Evolutionary conservation across 768 basidiomycete genomes (phyloP), one percentile per base, ranked within the genome.

Genomic region (Leccinum incarnatum): DNA sequence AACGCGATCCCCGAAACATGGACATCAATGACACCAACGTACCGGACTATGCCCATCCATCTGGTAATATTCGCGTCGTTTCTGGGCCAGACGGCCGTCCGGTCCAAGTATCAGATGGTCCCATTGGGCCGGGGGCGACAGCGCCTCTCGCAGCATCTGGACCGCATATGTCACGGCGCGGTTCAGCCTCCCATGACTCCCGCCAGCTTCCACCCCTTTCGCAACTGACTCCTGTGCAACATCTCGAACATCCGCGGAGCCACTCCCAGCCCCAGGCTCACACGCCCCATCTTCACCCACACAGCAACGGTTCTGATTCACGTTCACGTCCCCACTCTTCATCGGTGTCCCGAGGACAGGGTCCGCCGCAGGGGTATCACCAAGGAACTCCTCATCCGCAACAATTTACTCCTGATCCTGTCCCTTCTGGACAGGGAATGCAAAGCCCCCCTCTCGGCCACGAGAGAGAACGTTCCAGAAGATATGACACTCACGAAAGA

Each of bases 311-410:
- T 17, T 74, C 78, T 48, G 75, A 80, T 61, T 72, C 80, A 49
- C 79, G 77, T 51, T 78, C 80, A 32, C 75, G 78, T 66, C 81
- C 82, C 34, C 78, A 78, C 57, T 82, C 82, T 29, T 78, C 80
- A 56, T 77, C 84, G 36, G 79, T 79, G 62, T 79, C 83, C 25
- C 82, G 80, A 30, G 75, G 78, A 37, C 82, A 72, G 60, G 72
- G 63, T 30, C 71, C 65, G 6, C 66, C 69, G 19, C 72, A 67
- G 47, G 66, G 62, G 19, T 73, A 74, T 34, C 72, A 69, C 30
- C 76, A 76, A 58, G 64, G 77, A 9, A 78, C 76, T 45, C 65
- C 72, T 57, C 79, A 76, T 58, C 72, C 77, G 5, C 76, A 78
- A 45, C 82, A 77, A 51, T 83, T 83, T 67, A 51, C 74, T 36